phyloP scores from a whole-genome alignment of 768 basidiomycete species.

The Podaxis sp. region DNA sequence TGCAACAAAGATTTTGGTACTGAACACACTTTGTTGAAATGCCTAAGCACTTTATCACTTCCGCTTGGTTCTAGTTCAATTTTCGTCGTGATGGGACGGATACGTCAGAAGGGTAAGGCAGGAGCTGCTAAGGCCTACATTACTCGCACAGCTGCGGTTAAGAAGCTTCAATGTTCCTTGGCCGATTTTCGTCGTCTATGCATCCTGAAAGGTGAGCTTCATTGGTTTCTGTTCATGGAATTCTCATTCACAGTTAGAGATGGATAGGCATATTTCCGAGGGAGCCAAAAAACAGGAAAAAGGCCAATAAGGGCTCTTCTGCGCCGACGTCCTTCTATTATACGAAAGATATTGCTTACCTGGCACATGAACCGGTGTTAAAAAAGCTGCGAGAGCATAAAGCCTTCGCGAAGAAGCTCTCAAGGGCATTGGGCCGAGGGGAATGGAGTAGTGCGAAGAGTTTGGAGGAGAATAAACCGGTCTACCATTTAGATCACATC shows the following conservation, averaged over 20 bases:
- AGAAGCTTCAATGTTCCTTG: constrained; percentile 94
- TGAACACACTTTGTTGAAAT: not conserved
- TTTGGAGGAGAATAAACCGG: constrained; percentile 88
- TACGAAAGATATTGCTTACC: constrained; percentile 94
- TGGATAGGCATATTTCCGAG: constrained; percentile 92
- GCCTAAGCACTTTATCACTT: not conserved
- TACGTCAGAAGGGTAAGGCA: constrained; percentile 81
- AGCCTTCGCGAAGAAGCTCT: constrained; percentile 95
- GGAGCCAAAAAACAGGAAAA: constrained; percentile 87
- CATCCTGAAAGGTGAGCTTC: constrained; percentile 84
- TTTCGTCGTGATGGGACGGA: constrained; percentile 55
- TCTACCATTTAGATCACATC: constrained; percentile 90
- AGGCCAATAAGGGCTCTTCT: constrained; percentile 96
- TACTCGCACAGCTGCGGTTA: constrained; percentile 87
- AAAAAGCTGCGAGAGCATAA: constrained; percentile 96
- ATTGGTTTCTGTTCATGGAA: constrained; percentile 1
- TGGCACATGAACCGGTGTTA: constrained; percentile 94
- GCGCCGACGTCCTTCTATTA: constrained; percentile 98
- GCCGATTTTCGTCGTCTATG: constrained; percentile 96
- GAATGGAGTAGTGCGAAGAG: constrained; percentile 97
- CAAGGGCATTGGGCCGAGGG: constrained; percentile 85
- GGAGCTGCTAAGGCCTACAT: constrained; percentile 90
- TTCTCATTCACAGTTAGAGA: constrained; percentile 1
- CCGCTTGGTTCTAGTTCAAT: constrained; percentile 7
- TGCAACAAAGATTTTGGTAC: constrained; percentile 31